A percentile compares a stretch with the other conserved stretches of the same genome.
These are phyloP conservation scores for Cordyceps tenuipes DNA, from an alignment of 2,329 filamentous ascomycete genomes.

Conservation along the genomic window DNA sequence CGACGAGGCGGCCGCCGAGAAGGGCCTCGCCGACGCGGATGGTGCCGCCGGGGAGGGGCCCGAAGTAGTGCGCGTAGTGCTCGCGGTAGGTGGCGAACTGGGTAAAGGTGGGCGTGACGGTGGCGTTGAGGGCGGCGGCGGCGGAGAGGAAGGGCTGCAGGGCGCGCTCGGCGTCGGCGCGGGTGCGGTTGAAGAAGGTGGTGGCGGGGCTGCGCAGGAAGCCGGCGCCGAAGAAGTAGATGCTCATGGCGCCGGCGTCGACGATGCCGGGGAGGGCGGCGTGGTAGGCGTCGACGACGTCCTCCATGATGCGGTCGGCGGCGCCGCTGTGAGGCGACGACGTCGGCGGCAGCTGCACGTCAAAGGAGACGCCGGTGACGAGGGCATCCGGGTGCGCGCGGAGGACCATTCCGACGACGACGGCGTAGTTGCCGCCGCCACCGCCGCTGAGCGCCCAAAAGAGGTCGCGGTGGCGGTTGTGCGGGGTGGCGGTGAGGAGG, in stretches of 20 bases:
- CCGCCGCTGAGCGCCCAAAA: conserved; percentile 52
- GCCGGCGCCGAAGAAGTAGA: conserved; percentile 34
- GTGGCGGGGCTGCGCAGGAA: conserved; percentile 36
- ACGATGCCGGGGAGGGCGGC: conserved; percentile 26
- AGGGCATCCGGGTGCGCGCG: background rate
- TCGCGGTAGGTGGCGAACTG: conserved; percentile 17
- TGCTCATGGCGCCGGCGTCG: conserved; percentile 38
- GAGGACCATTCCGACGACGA: conserved; percentile 26
- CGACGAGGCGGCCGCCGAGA: conserved; percentile 19
- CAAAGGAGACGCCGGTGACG: background rate
- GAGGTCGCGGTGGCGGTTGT: conserved; percentile 38
- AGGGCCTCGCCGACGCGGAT: conserved; percentile 19
- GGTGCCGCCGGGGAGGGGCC: conserved; percentile 17
- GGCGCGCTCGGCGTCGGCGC: conserved; percentile 28
- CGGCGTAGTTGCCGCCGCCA: conserved; percentile 44
- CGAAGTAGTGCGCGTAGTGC: conserved; percentile 16
- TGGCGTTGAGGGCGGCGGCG: conserved; percentile 15
- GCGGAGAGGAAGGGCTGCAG: conserved; percentile 33
- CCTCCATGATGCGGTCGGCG: conserved; percentile 10
- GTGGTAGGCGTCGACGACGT: conserved; percentile 14
- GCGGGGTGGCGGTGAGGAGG: conserved; percentile 34
- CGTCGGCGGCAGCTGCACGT: background rate
- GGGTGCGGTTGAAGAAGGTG: conserved; percentile 36
- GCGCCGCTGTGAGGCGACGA: too few species aligned
- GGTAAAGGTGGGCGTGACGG: conserved; percentile 15